These are phyloP conservation scores for Tagetes erecta DNA, from an alignment of 129 eudicot genomes.

Conservation along the genomic window DNA sequence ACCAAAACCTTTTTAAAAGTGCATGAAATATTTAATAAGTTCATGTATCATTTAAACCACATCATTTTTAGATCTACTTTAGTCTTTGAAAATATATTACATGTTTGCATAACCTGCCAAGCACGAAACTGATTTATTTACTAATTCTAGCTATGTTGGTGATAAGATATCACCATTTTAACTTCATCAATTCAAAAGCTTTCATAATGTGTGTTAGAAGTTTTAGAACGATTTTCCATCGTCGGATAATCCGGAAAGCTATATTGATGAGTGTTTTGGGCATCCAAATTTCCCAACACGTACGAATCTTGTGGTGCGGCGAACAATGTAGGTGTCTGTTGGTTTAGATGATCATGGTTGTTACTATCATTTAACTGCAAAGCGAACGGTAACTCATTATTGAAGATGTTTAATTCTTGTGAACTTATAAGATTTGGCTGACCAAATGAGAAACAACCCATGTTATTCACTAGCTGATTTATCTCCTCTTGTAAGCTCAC, in stretches of 20 bases:
- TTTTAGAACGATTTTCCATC: slow-evolving; percentile 4
- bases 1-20: no score
- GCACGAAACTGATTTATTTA: no score
- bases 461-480: slow-evolving; percentile 46
- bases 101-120: no score
- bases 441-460: slow-evolving; percentile 40
- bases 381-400: slow-evolving; percentile 24
- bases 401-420: slow-evolving; percentile 26
- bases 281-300: slow-evolving; percentile 20
- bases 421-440: slow-evolving; percentile 25
- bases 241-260: slow-evolving; percentile 17
- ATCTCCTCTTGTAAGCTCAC: slow-evolving; percentile 75
- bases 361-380: slow-evolving; percentile 22
- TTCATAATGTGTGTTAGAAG: slow-evolving; percentile 8
- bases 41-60: no score
- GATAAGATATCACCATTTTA: no score
- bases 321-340: slow-evolving; percentile 22
- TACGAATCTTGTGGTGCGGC: slow-evolving; percentile 23
- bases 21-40: no score
- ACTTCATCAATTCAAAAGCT: neutral
- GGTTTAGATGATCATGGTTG: slow-evolving; percentile 23
- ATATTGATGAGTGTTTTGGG: slow-evolving; percentile 18
- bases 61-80: no score
- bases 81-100: no score
- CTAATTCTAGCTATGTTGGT: no score